phyloP scores from a whole-genome alignment of 2,329 filamentous ascomycete genomes.

The Xylariales sp. region DNA sequence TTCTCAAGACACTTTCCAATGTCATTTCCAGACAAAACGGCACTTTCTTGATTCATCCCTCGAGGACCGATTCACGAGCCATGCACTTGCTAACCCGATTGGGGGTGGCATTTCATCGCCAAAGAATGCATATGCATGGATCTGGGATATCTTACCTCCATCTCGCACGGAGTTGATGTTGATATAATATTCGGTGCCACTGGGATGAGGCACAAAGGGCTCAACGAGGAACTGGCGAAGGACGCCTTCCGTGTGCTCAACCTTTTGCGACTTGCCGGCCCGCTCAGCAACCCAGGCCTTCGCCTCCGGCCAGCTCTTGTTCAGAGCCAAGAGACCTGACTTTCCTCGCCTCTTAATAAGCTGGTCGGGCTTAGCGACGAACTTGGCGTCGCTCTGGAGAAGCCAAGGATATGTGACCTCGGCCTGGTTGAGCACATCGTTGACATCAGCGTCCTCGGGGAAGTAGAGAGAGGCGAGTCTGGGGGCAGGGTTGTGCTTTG shows the following conservation, averaged over 20 bases:
- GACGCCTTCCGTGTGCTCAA: slow-evolving; percentile 89
- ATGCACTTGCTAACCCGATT: slow-evolving; percentile 35
- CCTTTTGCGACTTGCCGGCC: slow-evolving; percentile 90
- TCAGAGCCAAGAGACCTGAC: slow-evolving; percentile 94
- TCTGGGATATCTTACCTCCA: slow-evolving; percentile 71
- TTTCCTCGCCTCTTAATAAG: slow-evolving; percentile 99
- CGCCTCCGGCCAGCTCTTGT: slow-evolving; percentile 96
- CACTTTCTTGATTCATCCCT: slow-evolving; percentile 3
- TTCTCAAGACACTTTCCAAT: neutral
- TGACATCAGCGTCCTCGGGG: slow-evolving; percentile 85
- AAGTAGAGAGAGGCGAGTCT: slow-evolving; percentile 95
- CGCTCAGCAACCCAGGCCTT: slow-evolving; percentile 93
- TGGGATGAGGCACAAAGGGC: slow-evolving; percentile 95
- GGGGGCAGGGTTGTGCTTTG: slow-evolving; percentile 91
- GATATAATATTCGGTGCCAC: slow-evolving; percentile 99
- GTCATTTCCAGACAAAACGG: neutral
- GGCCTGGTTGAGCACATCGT: slow-evolving; percentile 90
- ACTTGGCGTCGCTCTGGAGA: slow-evolving; percentile 83
- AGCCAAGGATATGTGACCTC: slow-evolving; percentile 98
- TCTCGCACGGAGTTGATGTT: slow-evolving; percentile 99
- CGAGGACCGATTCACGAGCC: slow-evolving; percentile 6
- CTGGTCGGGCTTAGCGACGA: slow-evolving; percentile 99
- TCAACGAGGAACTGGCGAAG: slow-evolving; percentile 97
- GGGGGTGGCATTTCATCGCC: slow-evolving; percentile 17
- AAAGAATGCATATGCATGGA: slow-evolving; percentile 36